Conservation (phyloP, 768 basidiomycete genomes). For the Trametes maxima region DNA sequence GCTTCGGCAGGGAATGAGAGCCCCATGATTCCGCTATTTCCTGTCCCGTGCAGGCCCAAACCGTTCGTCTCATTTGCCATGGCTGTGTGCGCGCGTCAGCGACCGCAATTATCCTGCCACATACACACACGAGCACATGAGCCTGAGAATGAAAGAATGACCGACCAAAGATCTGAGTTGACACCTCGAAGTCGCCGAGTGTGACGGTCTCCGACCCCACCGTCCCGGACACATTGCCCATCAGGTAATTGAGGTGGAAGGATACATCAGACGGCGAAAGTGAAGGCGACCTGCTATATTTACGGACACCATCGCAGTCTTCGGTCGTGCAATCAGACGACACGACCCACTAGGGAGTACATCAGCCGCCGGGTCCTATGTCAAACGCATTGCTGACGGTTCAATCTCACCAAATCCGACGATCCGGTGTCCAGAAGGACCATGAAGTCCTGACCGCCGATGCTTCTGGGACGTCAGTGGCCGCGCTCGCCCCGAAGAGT, state of each 20-base stretch:
- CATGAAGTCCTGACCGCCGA: constrained; percentile 47
- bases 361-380: constrained; percentile 8
- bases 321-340: constrained; percentile 45
- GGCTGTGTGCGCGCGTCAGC: constrained; percentile 35
- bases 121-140: too few species aligned
- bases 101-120: not conserved
- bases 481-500: not conserved
- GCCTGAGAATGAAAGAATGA: not conserved
- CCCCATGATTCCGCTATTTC: constrained; percentile 59
- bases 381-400: constrained; percentile 5
- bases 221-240: constrained; percentile 50
- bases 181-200: constrained; percentile 47
- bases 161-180: constrained; percentile 52
- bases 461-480: constrained; percentile 31
- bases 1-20: constrained; percentile 52
- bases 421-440: constrained; percentile 60
- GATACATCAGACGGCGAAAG: constrained; percentile 34
- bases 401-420: constrained; percentile 49
- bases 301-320: constrained; percentile 49
- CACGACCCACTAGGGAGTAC: constrained; percentile 48
- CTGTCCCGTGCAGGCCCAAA: constrained; percentile 47
- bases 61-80: constrained; percentile 46
- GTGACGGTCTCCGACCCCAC: constrained; percentile 49
- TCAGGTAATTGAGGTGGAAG: constrained; percentile 54
- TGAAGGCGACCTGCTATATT: constrained; percentile 40